Evolutionary conservation across 2,329 filamentous ascomycete species (phyloP).

Genomic region (Epicoccum sorghinum): DNA sequence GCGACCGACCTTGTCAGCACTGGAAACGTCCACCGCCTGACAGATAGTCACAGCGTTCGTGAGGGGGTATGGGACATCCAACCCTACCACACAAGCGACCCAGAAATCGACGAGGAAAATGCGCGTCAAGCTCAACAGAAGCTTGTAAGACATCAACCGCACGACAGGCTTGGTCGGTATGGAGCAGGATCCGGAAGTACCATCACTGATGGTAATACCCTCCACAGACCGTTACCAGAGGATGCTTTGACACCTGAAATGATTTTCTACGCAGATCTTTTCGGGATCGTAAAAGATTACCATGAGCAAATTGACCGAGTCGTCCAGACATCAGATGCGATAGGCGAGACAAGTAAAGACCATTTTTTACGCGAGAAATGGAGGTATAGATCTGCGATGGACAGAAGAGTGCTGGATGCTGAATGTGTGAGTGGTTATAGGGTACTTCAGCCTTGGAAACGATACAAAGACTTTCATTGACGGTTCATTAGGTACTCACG

Average conservation of each 20-base stretch:
- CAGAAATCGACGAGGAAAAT: neutral
- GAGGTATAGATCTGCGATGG: neutral
- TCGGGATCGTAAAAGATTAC: conserved; percentile 1
- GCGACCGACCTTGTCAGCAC: neutral
- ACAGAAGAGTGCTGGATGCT: neutral
- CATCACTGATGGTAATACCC: too few relatives aligned
- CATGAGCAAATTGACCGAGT: neutral
- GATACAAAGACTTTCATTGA: neutral
- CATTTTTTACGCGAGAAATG: conserved; percentile 2
- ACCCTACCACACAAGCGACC: neutral
- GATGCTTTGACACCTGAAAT: neutral
- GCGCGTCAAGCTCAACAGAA: neutral
- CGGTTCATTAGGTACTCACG: conserved; percentile 1
- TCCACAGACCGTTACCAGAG: neutral
- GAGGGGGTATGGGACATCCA: conserved; percentile 3
- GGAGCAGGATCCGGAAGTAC: too few relatives aligned
- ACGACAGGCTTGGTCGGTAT: too few relatives aligned
- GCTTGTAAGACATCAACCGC: neutral
- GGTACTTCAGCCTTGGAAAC: neutral
- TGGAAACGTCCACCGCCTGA: neutral
- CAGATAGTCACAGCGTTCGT: neutral
- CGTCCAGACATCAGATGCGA: neutral
- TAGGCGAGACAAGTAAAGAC: conserved; percentile 1
- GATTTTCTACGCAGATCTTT: conserved; percentile 1
- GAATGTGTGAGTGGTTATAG: conserved; percentile 1